These are phyloP conservation scores for Coemansia aciculifera DNA, from an alignment of 192 early-diverging fungal genomes.

Conservation along the genomic window DNA sequence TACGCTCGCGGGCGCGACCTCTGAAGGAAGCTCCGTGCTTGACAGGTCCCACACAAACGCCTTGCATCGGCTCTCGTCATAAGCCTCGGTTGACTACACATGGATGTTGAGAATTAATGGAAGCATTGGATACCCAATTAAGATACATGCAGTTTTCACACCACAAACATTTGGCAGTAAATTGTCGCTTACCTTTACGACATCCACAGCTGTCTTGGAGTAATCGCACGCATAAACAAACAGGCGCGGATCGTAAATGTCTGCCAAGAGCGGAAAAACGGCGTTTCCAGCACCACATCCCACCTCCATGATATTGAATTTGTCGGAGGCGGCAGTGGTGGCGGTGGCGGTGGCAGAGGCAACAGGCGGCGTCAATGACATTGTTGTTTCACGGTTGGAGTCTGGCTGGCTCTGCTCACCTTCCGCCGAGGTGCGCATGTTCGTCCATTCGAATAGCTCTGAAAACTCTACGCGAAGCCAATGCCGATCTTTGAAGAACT, in stretches of 20 bases:
- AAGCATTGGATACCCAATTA: neutral
- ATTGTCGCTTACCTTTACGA: conserved; percentile 64
- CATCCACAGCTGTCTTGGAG: conserved; percentile 65
- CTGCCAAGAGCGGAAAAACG: conserved; percentile 72
- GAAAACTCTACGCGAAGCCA: conserved; percentile 94
- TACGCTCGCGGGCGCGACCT: conserved; percentile 62
- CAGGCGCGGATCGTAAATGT: conserved; percentile 58
- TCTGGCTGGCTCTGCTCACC: neutral
- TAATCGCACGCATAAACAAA: conserved; percentile 81
- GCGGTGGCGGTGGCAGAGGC: neutral
- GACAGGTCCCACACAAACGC: conserved; percentile 80
- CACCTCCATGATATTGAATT: conserved; percentile 69
- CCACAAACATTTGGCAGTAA: neutral
- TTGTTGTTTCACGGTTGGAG: neutral
- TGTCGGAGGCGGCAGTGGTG: conserved; percentile 1
- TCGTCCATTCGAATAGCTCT: conserved; percentile 69
- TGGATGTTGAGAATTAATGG: neutral
- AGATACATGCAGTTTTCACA: neutral
- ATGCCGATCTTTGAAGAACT: conserved; percentile 96
- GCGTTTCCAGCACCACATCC: conserved; percentile 83
- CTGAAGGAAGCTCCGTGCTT: conserved; percentile 55
- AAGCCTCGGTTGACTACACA: conserved; percentile 57
- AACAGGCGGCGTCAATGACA: neutral
- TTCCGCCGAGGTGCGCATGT: conserved; percentile 23
- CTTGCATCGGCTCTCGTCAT: conserved; percentile 61